Evolutionary conservation across 1,139 yeast genomes (phyloP), one percentile per base, ranked within the genome.

Genomic region (Yamadazyma sp.): DNA sequence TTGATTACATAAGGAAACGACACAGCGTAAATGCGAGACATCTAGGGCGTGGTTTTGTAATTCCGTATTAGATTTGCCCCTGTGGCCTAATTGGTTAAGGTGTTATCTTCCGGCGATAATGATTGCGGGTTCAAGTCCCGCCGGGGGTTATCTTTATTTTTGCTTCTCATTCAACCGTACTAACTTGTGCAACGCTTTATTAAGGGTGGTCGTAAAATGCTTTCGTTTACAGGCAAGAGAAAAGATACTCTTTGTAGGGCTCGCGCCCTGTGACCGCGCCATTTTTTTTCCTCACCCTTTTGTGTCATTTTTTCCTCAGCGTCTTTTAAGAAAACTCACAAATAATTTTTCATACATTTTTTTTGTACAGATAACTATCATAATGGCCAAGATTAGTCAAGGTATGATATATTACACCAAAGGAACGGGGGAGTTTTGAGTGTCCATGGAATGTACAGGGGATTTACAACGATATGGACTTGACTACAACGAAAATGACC

Each of bases 381-480:
- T 63, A 69, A 76, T 76, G 81, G 81, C 78, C 75, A 76, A 76
- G 75, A 69, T 76, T 70, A 75, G 80, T 67, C 77, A 76, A 73
- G 80, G 81, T 76, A 74, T 48, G 51, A 37, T 35, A 38, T 30
- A 35, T 13, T 18, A 17, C 9, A 16, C 6, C 11, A 20, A 8
- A n/a, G 27, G 11, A 22, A 15, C 22, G 20, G 3, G 18, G 29
- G 29, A 26, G 22, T 15, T 24, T 6, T 17, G 10, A n/a, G 20
- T 23, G 23, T 22, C 6, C 6, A 13, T 31, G 34, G n/a, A 11
- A 12, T 29, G 3, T 6, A 11, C 9, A n/a, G 11, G n/a, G 10
- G 23, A 4, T 10, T 21, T 3, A 10, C 11, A 17, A 18, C 15
- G n/a, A 3, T 5, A 11, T 17, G 9, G 17, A 16, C 11, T n/a